These are phyloP conservation scores for Cairneyella variabilis DNA, from an alignment of 495 filamentous ascomycete species.

Conservation along the genomic window DNA sequence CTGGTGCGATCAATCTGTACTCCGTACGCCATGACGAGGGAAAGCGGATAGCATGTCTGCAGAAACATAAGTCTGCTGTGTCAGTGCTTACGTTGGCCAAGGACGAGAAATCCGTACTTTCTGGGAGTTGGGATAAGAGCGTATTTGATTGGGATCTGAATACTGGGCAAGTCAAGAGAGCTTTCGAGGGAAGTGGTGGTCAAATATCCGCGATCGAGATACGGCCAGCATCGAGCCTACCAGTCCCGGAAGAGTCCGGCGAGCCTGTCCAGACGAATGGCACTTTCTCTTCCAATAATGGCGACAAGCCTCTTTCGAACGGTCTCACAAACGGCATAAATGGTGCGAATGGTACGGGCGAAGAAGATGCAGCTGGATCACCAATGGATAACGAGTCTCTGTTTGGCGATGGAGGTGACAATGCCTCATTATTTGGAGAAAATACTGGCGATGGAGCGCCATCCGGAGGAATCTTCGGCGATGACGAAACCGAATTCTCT, in stretches of 20 bases:
- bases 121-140: constrained; percentile 94
- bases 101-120: constrained; percentile 85
- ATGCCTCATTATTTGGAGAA: constrained; percentile 49
- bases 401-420: constrained; percentile 59
- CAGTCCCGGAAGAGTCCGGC: constrained; percentile 68
- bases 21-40: constrained; percentile 95
- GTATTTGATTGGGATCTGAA: constrained; percentile 96
- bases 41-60: constrained; percentile 74
- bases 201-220: constrained; percentile 89
- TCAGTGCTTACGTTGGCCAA: constrained; percentile 77
- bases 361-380: constrained; percentile 50
- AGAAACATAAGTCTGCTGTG: constrained; percentile 86
- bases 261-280: constrained; percentile 55
- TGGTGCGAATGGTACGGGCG: constrained; percentile 28
- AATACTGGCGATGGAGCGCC: constrained; percentile 53
- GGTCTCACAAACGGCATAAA: constrained; percentile 47
- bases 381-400: constrained; percentile 80
- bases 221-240: constrained; percentile 69
- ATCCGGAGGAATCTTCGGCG: constrained; percentile 59
- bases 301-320: constrained; percentile 43
- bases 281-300: constrained; percentile 64
- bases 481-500: constrained; percentile 86
- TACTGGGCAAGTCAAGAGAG: constrained; percentile 70
- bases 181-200: constrained; percentile 69
- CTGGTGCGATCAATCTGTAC: constrained; percentile 88